phyloP scores from a whole-genome alignment of 805 yeast genomes.

The Blastobotrys peoriensis region DNA sequence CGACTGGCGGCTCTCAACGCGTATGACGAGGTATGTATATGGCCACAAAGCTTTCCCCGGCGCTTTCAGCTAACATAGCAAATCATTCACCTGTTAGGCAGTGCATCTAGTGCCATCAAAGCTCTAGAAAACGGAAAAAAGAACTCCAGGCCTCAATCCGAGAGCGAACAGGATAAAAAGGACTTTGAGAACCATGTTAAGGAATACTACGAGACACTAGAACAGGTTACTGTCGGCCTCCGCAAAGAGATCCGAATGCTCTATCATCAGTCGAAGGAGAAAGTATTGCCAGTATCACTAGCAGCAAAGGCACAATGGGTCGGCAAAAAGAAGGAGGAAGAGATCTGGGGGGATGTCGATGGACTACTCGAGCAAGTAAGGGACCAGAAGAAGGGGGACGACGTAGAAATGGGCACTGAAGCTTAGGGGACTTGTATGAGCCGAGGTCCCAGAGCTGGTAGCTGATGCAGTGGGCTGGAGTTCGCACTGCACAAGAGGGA shows the following conservation, averaged over 20 bases:
- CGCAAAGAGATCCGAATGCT: slow-evolving; percentile 61
- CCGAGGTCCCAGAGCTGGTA: background rate
- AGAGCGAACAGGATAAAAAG: slow-evolving; percentile 27
- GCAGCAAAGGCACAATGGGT: slow-evolving; percentile 66
- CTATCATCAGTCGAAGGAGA: slow-evolving; percentile 43
- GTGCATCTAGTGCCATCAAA: slow-evolving; percentile 24
- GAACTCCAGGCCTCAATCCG: slow-evolving; percentile 4
- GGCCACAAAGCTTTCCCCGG: slow-evolving; percentile 1
- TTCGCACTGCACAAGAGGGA: too few species aligned
- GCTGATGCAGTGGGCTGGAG: too few species aligned
- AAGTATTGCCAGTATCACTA: slow-evolving; percentile 59
- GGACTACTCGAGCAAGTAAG: slow-evolving; percentile 19
- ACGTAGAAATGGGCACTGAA: background rate
- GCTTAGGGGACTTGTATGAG: too few species aligned
- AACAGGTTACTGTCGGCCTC: slow-evolving; percentile 51
- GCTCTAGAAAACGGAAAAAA: slow-evolving; percentile 26
- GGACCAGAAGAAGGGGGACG: slow-evolving; percentile 2
- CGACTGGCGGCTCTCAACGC: slow-evolving; percentile 26
- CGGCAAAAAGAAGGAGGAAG: slow-evolving; percentile 51
- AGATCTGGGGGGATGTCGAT: slow-evolving; percentile 30
- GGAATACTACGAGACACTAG: slow-evolving; percentile 48
- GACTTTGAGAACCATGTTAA: slow-evolving; percentile 41
- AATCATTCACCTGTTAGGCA: slow-evolving; percentile 21
- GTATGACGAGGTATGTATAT: slow-evolving; percentile 21
- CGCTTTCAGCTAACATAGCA: slow-evolving; percentile 6